Evolutionary conservation across 169 alveolate genomes (phyloP).

Genomic region (Plasmodium malariae): DNA sequence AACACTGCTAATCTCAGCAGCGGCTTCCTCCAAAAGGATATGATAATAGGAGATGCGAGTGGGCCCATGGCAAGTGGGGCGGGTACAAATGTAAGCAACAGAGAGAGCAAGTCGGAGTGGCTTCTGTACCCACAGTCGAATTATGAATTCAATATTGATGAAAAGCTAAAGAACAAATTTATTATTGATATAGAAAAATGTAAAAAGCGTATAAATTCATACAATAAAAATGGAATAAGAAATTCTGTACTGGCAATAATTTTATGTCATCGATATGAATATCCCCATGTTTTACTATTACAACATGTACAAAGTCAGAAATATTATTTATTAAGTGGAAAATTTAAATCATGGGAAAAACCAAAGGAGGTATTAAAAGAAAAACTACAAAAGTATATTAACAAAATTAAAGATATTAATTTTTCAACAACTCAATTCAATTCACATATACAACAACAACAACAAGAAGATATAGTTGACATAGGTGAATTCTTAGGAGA

Average conservation of each 20-base stretch:
- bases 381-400: constrained; percentile 81
- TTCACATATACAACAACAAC: neutral
- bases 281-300: constrained; percentile 78
- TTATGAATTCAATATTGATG: constrained; percentile 65
- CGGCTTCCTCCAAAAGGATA: no score
- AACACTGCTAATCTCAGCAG: no score
- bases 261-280: constrained; percentile 83
- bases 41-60: neutral
- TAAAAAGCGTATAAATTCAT: constrained; percentile 78
- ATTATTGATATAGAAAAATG: constrained; percentile 36
- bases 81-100: neutral
- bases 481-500: constrained; percentile 85
- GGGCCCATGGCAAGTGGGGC: neutral
- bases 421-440: constrained; percentile 26
- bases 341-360: constrained; percentile 80
- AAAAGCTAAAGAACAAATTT: constrained; percentile 40
- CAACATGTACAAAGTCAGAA: constrained; percentile 70
- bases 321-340: constrained; percentile 82
- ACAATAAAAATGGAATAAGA: constrained; percentile 82
- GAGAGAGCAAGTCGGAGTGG: constrained; percentile 52
- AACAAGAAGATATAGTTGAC: constrained; percentile 72
- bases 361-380: constrained; percentile 79
- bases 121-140: constrained; percentile 39
- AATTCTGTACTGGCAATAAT: constrained; percentile 82
- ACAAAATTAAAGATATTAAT: constrained; percentile 52